These are phyloP conservation scores for Phytophthora agathidicida DNA, from an alignment of 352 stramenopile species.

Conservation along the genomic window DNA sequence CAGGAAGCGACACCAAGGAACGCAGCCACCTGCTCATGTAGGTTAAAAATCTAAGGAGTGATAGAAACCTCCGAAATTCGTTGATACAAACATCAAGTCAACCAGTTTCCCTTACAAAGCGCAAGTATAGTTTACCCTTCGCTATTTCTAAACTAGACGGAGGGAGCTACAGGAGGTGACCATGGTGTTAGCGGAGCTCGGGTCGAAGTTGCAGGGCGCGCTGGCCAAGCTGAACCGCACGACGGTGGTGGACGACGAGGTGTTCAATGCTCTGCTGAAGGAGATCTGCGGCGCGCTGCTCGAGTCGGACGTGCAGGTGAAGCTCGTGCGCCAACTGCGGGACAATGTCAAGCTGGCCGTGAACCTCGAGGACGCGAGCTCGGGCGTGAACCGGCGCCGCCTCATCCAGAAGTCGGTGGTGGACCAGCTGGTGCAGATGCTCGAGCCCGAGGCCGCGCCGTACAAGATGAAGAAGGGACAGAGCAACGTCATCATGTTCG, in stretches of 20 bases:
- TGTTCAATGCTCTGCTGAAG: constrained; percentile 90
- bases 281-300: constrained; percentile 92
- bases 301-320: constrained; percentile 90
- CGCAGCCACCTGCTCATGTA: constrained; percentile 37
- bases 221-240: constrained; percentile 89
- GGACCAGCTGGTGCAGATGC: constrained; percentile 90
- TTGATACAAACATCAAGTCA: neutral
- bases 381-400: constrained; percentile 83
- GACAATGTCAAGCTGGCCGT: constrained; percentile 91
- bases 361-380: constrained; percentile 79
- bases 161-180: constrained; percentile 1
- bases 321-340: constrained; percentile 88
- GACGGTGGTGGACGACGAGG: constrained; percentile 91
- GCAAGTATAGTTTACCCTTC: too few relatives aligned
- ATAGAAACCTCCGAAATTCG: neutral
- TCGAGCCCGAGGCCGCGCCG: constrained; percentile 83
- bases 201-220: constrained; percentile 86
- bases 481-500: constrained; percentile 95
- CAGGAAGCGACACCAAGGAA: constrained; percentile 26
- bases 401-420: constrained; percentile 93
- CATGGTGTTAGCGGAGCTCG: constrained; percentile 92
- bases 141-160: constrained; percentile 1
- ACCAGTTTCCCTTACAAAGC: constrained; percentile 9
- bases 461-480: constrained; percentile 93
- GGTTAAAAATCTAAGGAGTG: constrained; percentile 24